Evolutionary conservation across 1,139 yeast species (phyloP), one percentile per base, ranked within the genome.

Genomic region (Arxiozyma slooffiae): DNA sequence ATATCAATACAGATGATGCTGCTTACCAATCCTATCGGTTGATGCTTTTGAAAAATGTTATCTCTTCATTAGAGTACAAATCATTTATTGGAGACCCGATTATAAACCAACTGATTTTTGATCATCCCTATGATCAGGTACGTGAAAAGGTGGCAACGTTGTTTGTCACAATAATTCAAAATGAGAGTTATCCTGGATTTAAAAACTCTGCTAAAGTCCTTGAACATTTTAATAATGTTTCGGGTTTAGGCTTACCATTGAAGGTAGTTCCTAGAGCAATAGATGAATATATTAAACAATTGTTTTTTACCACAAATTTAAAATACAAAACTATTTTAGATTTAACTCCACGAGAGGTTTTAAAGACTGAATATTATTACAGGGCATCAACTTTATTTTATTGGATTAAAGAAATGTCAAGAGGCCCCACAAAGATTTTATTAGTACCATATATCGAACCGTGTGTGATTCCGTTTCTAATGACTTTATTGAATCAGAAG

Each of bases 121-220:
- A 76, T 2, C 89, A 85, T 62, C 82, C 84, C 16, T 85, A 86
- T 60, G 85, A 82, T 53, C 80, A 80, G 11, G 89, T 89, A 4
- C 75, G 97, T 39, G 80, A 78, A 36, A 83, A 83, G 51, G 73
- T 86, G 52, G 95, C 94, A 0, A 73, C 79, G 3, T 70, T 85
- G 23, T 66, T 88, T 52, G 78, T 82, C 4, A 77, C 77, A 3
- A 61, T 84, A 23, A 74, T 84, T 7, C 74, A 76, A 54, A 71
- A 76, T 17, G 75, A 78, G 54, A 77, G 79, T 49, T 71, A 73
- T 38, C 82, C 79, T 41, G 74, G 82, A 0, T 69, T 71, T 51
- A 63, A 71, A 0, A 72, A 71, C 50, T 74, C 77, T 14, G 68
- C 68, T 2, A 69, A 67, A 3, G 77, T 83, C 54, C 57, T 81